Base-by-base conservation (phyloP, 2,329 filamentous ascomycete species). In the Balansia obtecta region DNA sequence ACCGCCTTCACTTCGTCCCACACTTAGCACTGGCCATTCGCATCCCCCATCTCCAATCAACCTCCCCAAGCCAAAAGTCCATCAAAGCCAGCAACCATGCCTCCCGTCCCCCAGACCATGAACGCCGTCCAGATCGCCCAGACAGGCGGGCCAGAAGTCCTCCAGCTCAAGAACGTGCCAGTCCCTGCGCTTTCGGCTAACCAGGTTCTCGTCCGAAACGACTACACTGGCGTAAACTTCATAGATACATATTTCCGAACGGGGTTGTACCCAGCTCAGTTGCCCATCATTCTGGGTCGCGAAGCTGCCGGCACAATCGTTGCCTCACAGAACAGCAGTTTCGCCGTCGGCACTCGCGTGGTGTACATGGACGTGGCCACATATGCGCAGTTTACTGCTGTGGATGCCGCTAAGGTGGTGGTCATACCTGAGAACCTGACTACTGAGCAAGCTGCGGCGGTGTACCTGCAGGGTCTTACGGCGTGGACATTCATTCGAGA, bases 161-260 rank as follows among this genome's bases (percentile, higher is more conserved):
- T 90, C 12, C 71, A 88, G 60, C 81, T 84, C 67, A 83, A 76
- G 60, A 79, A 88, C 61, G 65, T 88, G 3, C 82, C 65, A 16
- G 79, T 95, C 1, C 87, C 88, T 0, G 69, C 74, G 46, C 78
- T 77, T 2, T 71, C 78, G 37, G 78, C 83, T n/a, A 83, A 81
- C 52, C 75, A 95, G 57, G 68, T 95, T 20, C 77, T 95, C 4
- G 79, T 95, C 52, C 85, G 84, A 68, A 95, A 95, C 67, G 79
- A 83, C 55, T 86, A 79, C 63, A 75, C 85, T 46, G 90, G 89
- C 53, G 72, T 95, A 54, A 95, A 95, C 69, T 95, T 79, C 69
- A 94, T 95, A 61, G 90, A 95, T 68, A 95, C 72, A 39, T 95
- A 95, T 70, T 94, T 90, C 77, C 88, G 90, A 64, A 81, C 77